Evolutionary conservation across 306 rosid species (phyloP).

Genomic region (Rosa chinensis): DNA sequence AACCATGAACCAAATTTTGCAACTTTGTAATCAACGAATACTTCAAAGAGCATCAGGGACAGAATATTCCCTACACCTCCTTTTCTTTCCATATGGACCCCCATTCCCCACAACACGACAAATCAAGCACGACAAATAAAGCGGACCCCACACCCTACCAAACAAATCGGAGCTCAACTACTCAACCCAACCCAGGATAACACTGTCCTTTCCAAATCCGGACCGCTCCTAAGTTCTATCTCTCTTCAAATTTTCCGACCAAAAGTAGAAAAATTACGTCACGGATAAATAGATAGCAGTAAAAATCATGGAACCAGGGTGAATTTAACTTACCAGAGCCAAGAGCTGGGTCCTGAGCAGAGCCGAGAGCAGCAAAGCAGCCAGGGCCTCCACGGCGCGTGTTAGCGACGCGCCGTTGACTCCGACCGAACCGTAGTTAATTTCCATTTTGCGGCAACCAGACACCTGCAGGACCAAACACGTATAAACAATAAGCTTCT

Average conservation of each 20-base stretch:
- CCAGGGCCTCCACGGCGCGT: slow-evolving; percentile 56
- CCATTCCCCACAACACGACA: neutral
- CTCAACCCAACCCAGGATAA: neutral
- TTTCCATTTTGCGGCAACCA: slow-evolving; percentile 56
- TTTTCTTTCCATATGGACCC: too few relatives aligned
- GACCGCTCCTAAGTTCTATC: neutral
- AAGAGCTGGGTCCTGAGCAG: slow-evolving; percentile 56
- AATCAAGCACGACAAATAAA: neutral
- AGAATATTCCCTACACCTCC: neutral
- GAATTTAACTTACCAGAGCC: slow-evolving; percentile 49
- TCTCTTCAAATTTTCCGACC: neutral
- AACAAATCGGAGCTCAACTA: neutral
- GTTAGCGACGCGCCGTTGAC: slow-evolving; percentile 37
- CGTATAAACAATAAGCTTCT: neutral
- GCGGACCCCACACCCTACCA: neutral
- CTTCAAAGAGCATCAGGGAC: neutral
- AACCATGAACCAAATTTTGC: neutral
- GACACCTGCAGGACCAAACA: slow-evolving; percentile 17
- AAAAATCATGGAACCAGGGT: neutral
- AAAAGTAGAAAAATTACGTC: neutral
- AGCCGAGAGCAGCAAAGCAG: slow-evolving; percentile 59
- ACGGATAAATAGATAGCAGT: neutral
- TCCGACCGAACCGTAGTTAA: slow-evolving; percentile 32
- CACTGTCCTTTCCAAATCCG: neutral
- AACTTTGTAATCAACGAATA: neutral